Conservation (phyloP, 306 rosid species). For the Senna tora region DNA sequence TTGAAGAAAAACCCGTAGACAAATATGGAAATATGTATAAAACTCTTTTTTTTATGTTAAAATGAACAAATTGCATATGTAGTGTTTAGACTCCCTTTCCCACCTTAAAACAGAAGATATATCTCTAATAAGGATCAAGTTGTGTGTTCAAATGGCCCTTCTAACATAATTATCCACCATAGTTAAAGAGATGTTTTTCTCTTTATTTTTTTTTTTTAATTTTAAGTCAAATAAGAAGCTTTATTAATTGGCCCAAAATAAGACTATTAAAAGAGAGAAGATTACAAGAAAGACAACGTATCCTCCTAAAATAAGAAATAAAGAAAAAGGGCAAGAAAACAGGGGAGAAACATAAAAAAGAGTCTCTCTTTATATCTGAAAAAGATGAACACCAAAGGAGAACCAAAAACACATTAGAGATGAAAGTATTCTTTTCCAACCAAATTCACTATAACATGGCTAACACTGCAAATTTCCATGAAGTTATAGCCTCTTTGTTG, state of each 20-base stretch:
- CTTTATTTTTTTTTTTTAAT: neutral
- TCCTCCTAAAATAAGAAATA: neutral
- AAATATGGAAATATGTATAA: neutral
- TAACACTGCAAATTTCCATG: neutral
- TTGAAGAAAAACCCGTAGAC: neutral
- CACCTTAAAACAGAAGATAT: neutral
- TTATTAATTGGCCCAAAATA: neutral
- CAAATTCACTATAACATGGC: neutral
- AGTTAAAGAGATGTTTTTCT: neutral
- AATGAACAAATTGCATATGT: neutral
- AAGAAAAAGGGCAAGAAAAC: neutral
- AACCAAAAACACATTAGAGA: conserved; percentile 5
- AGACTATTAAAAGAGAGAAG: neutral
- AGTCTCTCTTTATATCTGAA: neutral
- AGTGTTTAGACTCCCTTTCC: neutral
- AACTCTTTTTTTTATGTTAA: neutral
- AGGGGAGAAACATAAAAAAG: neutral
- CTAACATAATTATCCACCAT: neutral
- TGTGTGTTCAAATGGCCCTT: neutral
- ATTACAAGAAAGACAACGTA: neutral
- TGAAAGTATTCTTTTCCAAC: neutral
- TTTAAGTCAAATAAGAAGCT: neutral
- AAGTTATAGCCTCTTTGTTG: neutral
- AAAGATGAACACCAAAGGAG: neutral
- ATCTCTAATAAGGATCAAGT: neutral